Percentiles rank a stretch among this genome's conserved stretches.
These are phyloP conservation scores for Dalechampia spathulata DNA, from an alignment of 441 rosid genomes.

Conservation along the genomic window DNA sequence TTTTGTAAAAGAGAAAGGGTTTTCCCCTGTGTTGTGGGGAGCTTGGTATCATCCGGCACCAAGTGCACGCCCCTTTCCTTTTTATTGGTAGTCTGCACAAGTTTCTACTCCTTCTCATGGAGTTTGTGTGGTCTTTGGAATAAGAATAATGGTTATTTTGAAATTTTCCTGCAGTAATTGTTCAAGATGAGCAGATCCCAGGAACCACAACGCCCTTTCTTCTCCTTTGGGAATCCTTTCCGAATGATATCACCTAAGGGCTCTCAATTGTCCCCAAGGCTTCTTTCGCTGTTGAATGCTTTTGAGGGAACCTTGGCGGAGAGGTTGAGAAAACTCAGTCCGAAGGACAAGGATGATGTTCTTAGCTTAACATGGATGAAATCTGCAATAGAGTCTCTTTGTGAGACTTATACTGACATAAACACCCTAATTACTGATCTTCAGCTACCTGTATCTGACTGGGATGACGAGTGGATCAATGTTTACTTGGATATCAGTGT, in stretches of 20 bases:
- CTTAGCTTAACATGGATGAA: conserved; percentile 81
- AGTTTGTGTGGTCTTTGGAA: too few species aligned
- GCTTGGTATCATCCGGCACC: too few species aligned
- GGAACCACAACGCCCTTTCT: conserved; percentile 64
- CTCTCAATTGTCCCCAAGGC: conserved; percentile 45
- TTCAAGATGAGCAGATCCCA: conserved; percentile 66
- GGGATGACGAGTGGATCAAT: conserved; percentile 95
- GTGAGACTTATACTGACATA: conserved; percentile 53
- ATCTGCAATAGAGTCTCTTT: conserved; percentile 62
- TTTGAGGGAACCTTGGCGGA: conserved; percentile 65
- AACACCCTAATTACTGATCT: conserved; percentile 62
- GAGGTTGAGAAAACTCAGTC: conserved; percentile 52
- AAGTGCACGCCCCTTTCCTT: too few species aligned
- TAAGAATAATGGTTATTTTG: too few species aligned
- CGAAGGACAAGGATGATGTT: conserved; percentile 46
- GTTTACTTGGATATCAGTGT: conserved; percentile 81
- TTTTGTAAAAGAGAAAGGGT: too few species aligned
- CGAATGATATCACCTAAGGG: conserved; percentile 62
- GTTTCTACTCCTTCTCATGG: neutral
- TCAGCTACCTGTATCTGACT: conserved; percentile 76
- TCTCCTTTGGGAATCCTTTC: conserved; percentile 80
- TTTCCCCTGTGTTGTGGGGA: too few species aligned
- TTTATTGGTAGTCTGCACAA: too few species aligned
- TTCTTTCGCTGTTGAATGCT: conserved; percentile 36
- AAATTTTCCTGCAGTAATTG: conserved; percentile 29